Percentiles rank a stretch among this genome's conserved stretches.
phyloP scores from a whole-genome alignment of 306 rosid species.

The Amphicarpaea edgeworthii region DNA sequence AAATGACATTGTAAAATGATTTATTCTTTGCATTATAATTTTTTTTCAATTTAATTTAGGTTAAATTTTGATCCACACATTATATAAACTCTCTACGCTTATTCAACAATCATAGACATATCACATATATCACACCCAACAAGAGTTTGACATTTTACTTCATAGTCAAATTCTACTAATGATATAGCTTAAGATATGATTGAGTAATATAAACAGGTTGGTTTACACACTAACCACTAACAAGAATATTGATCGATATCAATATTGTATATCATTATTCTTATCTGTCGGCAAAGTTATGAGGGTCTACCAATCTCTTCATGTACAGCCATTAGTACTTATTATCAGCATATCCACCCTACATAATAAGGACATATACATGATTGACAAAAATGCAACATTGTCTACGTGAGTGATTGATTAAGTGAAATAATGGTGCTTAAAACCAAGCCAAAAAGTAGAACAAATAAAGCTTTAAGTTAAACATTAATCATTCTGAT shows the following conservation, averaged over 20 bases:
- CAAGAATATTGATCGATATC: slow-evolving; percentile 8
- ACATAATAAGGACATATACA: background rate
- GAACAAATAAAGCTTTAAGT: background rate
- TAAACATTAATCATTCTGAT: background rate
- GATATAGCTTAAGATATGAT: background rate
- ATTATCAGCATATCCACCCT: background rate
- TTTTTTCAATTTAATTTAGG: too few species aligned
- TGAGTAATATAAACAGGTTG: slow-evolving; percentile 1
- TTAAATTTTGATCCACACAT: too few species aligned
- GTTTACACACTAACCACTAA: slow-evolving; percentile 7
- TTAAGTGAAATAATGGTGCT: background rate
- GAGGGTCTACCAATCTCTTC: background rate
- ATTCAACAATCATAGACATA: too few species aligned
- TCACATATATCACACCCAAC: too few species aligned
- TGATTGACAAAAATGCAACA: background rate
- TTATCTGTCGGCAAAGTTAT: background rate
- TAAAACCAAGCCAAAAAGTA: background rate
- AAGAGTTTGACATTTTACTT: background rate
- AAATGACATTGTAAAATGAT: too few species aligned
- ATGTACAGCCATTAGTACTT: background rate
- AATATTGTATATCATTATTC: background rate
- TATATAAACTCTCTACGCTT: too few species aligned
- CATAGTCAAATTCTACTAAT: background rate
- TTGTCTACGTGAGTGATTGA: background rate
- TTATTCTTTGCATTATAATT: too few species aligned